phyloP scores from a whole-genome alignment of 1,284 basidiomycete genomes.

The Irpex sp. region DNA sequence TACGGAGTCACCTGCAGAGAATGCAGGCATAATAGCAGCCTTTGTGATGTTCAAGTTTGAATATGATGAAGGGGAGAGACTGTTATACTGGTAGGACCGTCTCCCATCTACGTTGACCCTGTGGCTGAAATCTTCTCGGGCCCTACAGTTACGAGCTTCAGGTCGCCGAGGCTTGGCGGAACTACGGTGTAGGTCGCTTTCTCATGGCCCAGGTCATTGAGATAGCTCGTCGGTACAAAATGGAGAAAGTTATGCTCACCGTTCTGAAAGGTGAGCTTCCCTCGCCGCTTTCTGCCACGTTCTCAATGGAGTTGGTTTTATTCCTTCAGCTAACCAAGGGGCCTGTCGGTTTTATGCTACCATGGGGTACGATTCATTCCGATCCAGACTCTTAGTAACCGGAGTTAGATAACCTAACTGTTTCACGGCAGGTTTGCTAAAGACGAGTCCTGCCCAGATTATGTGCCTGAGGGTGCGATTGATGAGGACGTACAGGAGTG shows the following conservation, averaged over 20 bases:
- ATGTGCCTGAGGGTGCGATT: constrained; percentile 22
- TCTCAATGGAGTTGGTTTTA: not conserved
- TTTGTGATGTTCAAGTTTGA: constrained; percentile 72
- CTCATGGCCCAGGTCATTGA: constrained; percentile 44
- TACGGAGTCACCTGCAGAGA: constrained; percentile 11
- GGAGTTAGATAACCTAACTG: too few species aligned
- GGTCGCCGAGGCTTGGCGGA: constrained; percentile 35
- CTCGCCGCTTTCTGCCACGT: not conserved
- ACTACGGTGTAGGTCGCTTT: constrained; percentile 51
- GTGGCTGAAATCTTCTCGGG: not conserved
- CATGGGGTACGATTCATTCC: constrained; percentile 39
- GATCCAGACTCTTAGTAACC: not conserved
- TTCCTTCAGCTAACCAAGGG: constrained; percentile 41
- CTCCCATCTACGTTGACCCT: not conserved
- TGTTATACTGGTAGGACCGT: constrained; percentile 58
- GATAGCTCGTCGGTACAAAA: constrained; percentile 46
- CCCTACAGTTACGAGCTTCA: constrained; percentile 66
- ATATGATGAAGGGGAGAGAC: constrained; percentile 46
- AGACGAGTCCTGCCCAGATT: constrained; percentile 52
- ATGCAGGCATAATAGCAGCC: constrained; percentile 24
- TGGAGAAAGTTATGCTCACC: constrained; percentile 70
- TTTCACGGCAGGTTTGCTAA: constrained; percentile 40
- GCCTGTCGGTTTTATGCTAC: constrained; percentile 53
- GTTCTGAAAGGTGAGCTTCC: constrained; percentile 51
- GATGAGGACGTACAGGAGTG: constrained; percentile 27